Evolutionary conservation across 495 filamentous ascomycete genomes (phyloP).

Genomic region (Bacidia gigantensis): DNA sequence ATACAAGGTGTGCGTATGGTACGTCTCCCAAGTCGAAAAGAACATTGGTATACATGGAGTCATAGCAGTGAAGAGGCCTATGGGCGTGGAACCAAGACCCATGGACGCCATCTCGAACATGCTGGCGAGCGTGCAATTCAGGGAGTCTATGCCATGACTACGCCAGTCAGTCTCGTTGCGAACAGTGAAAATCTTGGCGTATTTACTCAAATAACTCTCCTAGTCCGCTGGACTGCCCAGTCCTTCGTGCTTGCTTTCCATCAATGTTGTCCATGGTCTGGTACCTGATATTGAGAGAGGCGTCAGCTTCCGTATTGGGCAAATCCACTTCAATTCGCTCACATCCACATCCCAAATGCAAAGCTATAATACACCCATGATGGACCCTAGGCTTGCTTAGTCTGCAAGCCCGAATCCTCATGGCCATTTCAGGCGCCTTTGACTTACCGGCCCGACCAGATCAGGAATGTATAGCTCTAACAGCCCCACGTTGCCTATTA

Average conservation of each 20-base stretch:
- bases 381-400: constrained; percentile 46
- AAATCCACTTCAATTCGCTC: constrained; percentile 20
- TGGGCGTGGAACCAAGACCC: constrained; percentile 67
- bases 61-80: constrained; percentile 82
- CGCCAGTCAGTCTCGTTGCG: constrained; percentile 3
- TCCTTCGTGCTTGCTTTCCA: constrained; percentile 90
- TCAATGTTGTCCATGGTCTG: constrained; percentile 98
- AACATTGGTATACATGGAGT: constrained; percentile 94
- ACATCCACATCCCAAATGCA: constrained; percentile 86
- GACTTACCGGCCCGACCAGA: constrained; percentile 71
- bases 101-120: constrained; percentile 81
- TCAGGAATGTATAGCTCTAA: constrained; percentile 80
- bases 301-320: constrained; percentile 12
- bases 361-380: constrained; percentile 93
- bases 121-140: constrained; percentile 90
- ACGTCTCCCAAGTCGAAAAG: constrained; percentile 99
- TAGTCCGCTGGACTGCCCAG: constrained; percentile 84
- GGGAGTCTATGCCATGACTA: constrained; percentile 88
- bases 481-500: constrained; percentile 70
- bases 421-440: not conserved
- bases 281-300: constrained; percentile 40
- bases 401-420: constrained; percentile 13
- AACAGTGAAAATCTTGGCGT: too few species aligned
- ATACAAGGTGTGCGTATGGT: constrained; percentile 95
- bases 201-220: constrained; percentile 93